A percentile compares a stretch with the other conserved stretches of the same genome.
Evolutionary conservation across 805 yeast species (phyloP).

Genomic region (Barnettozyma botsteinii): DNA sequence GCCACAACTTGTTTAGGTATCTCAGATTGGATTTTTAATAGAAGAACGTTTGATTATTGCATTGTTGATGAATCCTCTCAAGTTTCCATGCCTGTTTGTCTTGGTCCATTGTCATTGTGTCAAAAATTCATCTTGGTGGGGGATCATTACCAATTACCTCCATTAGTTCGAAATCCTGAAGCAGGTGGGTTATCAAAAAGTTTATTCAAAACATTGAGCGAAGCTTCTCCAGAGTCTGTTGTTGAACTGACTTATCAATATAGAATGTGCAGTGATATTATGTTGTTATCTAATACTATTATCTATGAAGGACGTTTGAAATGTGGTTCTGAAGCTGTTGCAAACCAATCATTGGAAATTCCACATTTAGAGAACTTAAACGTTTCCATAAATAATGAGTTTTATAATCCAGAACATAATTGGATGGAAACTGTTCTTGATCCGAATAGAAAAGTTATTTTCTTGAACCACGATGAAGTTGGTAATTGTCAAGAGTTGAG

Average conservation of each 20-base stretch:
- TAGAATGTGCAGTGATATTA: slow-evolving; percentile 87
- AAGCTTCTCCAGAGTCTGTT: slow-evolving; percentile 66
- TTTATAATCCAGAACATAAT: slow-evolving; percentile 4
- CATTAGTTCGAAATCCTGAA: slow-evolving; percentile 64
- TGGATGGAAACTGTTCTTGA: slow-evolving; percentile 61
- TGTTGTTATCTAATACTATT: slow-evolving; percentile 73
- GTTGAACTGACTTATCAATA: slow-evolving; percentile 77
- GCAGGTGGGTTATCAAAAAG: slow-evolving; percentile 68
- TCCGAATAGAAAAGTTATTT: slow-evolving; percentile 57
- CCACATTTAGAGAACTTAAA: slow-evolving; percentile 30
- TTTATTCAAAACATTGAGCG: slow-evolving; percentile 69
- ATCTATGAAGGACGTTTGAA: slow-evolving; percentile 70
- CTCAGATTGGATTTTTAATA: slow-evolving; percentile 51
- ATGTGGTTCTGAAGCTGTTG: slow-evolving; percentile 67
- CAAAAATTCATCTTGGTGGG: slow-evolving; percentile 90
- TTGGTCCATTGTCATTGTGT: slow-evolving; percentile 80
- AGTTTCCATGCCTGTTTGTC: slow-evolving; percentile 81
- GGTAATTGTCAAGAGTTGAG: slow-evolving; percentile 47
- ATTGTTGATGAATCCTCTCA: slow-evolving; percentile 97
- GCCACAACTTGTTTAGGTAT: slow-evolving; percentile 88
- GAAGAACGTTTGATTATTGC: slow-evolving; percentile 77
- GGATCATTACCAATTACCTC: slow-evolving; percentile 91
- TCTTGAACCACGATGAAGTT: slow-evolving; percentile 70
- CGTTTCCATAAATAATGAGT: slow-evolving; percentile 3
- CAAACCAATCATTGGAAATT: slow-evolving; percentile 47